Evolutionary conservation across 441 rosid genomes (phyloP).

Genomic region (Rhodomyrtus psidioides): DNA sequence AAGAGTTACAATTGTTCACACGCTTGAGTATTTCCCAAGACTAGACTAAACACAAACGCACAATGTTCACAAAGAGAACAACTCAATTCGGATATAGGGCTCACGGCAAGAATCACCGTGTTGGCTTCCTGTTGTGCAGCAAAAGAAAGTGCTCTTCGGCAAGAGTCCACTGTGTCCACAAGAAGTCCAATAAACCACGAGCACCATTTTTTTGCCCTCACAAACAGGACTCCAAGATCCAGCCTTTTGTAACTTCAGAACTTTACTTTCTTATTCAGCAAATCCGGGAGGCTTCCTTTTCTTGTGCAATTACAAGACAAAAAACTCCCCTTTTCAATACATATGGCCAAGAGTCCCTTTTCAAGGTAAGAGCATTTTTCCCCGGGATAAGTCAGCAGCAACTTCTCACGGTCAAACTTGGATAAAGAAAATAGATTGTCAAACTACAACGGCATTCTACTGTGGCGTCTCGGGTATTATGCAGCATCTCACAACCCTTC

Average conservation of each 20-base stretch:
- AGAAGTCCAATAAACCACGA: neutral
- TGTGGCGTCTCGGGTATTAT: too few relatives aligned
- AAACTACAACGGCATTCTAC: neutral
- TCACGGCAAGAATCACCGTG: neutral
- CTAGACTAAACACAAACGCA: neutral
- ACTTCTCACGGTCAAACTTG: neutral
- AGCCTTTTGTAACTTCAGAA: neutral
- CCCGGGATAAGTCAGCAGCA: neutral
- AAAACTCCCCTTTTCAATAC: neutral
- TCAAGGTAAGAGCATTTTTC: neutral
- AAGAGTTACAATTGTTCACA: neutral
- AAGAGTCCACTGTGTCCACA: neutral
- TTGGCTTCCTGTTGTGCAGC: neutral
- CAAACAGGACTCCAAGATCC: neutral
- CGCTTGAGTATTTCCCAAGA: neutral
- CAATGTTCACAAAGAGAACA: neutral
- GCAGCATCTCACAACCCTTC: too few relatives aligned
- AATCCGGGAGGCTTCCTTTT: neutral
- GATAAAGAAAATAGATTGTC: neutral
- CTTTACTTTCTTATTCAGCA: neutral
- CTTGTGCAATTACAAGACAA: neutral
- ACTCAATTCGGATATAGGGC: neutral
- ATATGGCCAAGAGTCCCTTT: too few relatives aligned
- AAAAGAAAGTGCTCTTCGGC: neutral
- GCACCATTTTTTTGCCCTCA: neutral